Evolutionary conservation across 2,329 filamentous ascomycete genomes (phyloP).

Genomic region (Penicillium glabrum): DNA sequence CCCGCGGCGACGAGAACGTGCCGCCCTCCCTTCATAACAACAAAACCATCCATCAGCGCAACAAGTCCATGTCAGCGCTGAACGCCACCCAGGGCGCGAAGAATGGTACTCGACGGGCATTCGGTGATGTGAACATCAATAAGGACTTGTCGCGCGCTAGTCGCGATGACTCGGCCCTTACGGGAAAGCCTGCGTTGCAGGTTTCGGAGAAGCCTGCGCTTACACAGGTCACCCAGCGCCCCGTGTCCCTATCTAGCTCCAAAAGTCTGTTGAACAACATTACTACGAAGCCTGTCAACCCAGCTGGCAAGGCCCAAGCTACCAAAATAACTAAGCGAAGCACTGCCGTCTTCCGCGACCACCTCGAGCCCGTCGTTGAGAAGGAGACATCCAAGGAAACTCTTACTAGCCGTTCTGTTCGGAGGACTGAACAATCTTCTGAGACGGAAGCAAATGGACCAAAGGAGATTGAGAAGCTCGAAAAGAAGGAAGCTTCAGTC

Average conservation of each 20-base stretch:
- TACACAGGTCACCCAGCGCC: conserved; percentile 63
- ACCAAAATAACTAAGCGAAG: conserved; percentile 49
- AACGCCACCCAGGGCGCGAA: conserved; percentile 60
- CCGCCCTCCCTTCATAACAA: conserved; percentile 49
- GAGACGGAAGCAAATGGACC: background rate
- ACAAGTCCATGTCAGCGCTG: conserved; percentile 72
- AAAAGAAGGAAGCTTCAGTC: background rate
- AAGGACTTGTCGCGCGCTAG: conserved; percentile 38
- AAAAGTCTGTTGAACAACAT: conserved; percentile 40
- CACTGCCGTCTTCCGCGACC: conserved; percentile 57
- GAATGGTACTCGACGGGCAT: conserved; percentile 70
- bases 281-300: conserved; percentile 33
- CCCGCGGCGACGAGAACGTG: conserved; percentile 69
- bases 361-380: conserved; percentile 37
- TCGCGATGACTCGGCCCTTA: conserved; percentile 59
- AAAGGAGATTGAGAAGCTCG: conserved; percentile 11
- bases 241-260: conserved; percentile 43
- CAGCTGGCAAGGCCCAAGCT: conserved; percentile 32
- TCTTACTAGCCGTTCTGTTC: conserved; percentile 1
- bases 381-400: conserved; percentile 33
- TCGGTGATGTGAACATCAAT: conserved; percentile 79
- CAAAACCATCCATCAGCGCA: conserved; percentile 71
- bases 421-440: background rate
- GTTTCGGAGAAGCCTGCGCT: conserved; percentile 30
- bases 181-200: conserved; percentile 47